These are phyloP conservation scores for Cordia subcordata DNA, from an alignment of 257 asterid species.

Conservation along the genomic window DNA sequence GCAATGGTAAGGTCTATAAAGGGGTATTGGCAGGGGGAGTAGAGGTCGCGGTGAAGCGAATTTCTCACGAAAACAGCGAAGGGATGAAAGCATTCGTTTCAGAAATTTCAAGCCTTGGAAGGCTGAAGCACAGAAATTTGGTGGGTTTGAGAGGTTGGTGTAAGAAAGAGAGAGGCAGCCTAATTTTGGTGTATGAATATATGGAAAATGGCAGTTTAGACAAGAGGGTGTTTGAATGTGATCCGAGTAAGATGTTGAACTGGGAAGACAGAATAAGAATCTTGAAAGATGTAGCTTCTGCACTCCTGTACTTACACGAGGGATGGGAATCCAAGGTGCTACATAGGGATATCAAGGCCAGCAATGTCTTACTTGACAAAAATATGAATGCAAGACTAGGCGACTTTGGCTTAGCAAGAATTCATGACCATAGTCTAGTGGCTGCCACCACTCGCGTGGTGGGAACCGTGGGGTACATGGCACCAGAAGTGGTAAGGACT, in stretches of 20 bases:
- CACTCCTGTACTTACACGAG: constrained; percentile 51
- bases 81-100: constrained; percentile 55
- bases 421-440: constrained; percentile 56
- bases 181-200: constrained; percentile 59
- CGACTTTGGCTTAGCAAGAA: constrained; percentile 68
- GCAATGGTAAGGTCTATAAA: constrained; percentile 65
- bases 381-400: constrained; percentile 66
- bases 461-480: constrained; percentile 65
- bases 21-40: constrained; percentile 46
- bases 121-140: constrained; percentile 60
- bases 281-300: constrained; percentile 58
- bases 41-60: constrained; percentile 62
- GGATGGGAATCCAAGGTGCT: constrained; percentile 70
- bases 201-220: constrained; percentile 81
- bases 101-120: constrained; percentile 72
- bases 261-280: constrained; percentile 46
- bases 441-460: constrained; percentile 69
- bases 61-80: constrained; percentile 47
- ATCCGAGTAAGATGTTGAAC: constrained; percentile 29
- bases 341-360: constrained; percentile 68
- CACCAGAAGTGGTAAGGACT: constrained; percentile 51
- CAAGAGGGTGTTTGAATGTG: constrained; percentile 38
- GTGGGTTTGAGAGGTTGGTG: constrained; percentile 82
- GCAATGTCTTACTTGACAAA: constrained; percentile 61
- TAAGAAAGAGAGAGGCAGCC: constrained; percentile 60